Base-by-base conservation (phyloP, 345 rosid species). In the Nasturtium officinale region DNA sequence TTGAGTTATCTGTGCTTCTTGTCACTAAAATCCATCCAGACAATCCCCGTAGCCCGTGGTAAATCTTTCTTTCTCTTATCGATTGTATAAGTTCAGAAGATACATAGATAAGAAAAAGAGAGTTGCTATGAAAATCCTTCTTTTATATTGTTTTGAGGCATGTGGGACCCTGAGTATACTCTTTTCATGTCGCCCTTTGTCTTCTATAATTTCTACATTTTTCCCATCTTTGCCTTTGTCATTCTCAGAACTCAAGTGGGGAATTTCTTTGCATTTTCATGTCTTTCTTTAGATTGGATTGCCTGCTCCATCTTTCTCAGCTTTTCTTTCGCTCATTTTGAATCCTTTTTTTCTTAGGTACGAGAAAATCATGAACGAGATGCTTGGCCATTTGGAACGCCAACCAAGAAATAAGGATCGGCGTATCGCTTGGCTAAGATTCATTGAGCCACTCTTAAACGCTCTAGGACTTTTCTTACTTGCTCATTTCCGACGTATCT, bases 11-110 rank as follows among this genome's bases (percentile, higher is more conserved):
- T 1, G 91, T 87, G 25, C 85, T 89, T 62, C 82, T 94, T 7
- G 83, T 85, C 43, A 84, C 88, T 69, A 71, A 68, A 67, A 64
- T 80, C 57, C 86, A 88, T 32, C 74, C 56, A 26, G 78, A 78
- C 57, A 86, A 94, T 82, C 92, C 92, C 26, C 91, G 91, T 16
- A 88, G 90, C 78, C 75, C 87, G 0, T 94, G 97, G 98, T 89
- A 86, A 61, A 12, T 28, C 66, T 66, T 47, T 61, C 28, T 21
- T 13, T 71, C 43, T 67, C 18, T 59, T 52, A 9, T 45, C 55
- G 18, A 15, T 38, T 11, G 43, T 12, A 15, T 18, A 42, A 3
- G n/a, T 60, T 51, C 35, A 53, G 62, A 18, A 32, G 32, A n/a
- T 52, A 3, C 5, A 42, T n/a, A 42, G 46, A 13, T 42, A 15